phyloP scores from a whole-genome alignment of 1,284 basidiomycete species.

The Cryptococcus sp. region DNA sequence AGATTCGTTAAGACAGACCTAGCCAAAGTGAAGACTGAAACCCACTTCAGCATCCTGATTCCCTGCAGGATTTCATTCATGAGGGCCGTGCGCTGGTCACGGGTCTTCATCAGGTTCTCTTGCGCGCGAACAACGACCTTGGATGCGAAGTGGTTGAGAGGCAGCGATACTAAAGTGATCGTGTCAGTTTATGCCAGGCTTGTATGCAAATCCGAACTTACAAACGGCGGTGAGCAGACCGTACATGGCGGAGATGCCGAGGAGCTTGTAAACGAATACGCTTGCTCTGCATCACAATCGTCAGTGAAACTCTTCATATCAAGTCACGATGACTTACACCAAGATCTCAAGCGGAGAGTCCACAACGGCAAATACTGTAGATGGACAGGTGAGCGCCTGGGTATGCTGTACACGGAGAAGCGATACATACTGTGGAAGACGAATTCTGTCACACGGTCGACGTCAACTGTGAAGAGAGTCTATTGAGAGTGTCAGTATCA shows the following conservation, averaged over 20 bases:
- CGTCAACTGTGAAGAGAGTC: constrained; percentile 71
- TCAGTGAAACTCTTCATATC: background rate
- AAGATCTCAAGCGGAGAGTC: constrained; percentile 85
- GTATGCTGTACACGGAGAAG: constrained; percentile 9
- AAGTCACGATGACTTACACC: constrained; percentile 56
- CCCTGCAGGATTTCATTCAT: constrained; percentile 93
- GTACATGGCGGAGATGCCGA: constrained; percentile 69
- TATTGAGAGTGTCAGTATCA: constrained; percentile 1
- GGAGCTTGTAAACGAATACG: constrained; percentile 74
- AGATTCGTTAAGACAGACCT: background rate
- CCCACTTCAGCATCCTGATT: constrained; percentile 88
- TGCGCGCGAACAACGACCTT: constrained; percentile 80
- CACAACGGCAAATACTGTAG: constrained; percentile 45
- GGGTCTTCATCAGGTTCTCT: constrained; percentile 86
- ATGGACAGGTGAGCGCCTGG: constrained; percentile 17
- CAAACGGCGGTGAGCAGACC: constrained; percentile 76
- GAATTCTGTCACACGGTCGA: constrained; percentile 84
- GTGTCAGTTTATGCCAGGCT: background rate
- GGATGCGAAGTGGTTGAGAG: constrained; percentile 82
- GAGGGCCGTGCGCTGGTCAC: constrained; percentile 82
- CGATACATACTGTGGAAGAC: constrained; percentile 62
- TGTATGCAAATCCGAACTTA: constrained; percentile 25
- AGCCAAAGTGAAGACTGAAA: constrained; percentile 3
- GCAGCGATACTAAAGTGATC: constrained; percentile 65
- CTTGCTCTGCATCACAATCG: constrained; percentile 54